Evolutionary conservation across 768 basidiomycete genomes (phyloP).

Genomic region (Trametes cubensis): DNA sequence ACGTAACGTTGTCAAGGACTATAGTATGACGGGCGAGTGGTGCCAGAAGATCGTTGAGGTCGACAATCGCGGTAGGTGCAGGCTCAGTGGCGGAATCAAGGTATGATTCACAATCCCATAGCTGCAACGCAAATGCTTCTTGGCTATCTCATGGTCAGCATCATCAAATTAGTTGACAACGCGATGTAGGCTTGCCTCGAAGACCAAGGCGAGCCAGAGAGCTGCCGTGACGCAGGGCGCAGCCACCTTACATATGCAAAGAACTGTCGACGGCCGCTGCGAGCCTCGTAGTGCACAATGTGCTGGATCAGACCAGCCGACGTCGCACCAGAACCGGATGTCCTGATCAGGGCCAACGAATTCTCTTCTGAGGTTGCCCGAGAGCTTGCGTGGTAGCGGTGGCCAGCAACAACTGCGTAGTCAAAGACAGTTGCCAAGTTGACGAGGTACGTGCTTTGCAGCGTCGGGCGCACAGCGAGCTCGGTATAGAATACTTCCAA

Average conservation of each 20-base stretch:
- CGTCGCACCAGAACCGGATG: neutral
- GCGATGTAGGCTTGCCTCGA: neutral
- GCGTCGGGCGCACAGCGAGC: neutral
- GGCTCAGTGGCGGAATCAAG: too few species aligned
- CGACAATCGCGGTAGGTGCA: too few species aligned
- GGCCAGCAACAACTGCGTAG: neutral
- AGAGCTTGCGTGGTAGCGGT: neutral
- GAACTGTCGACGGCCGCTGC: neutral
- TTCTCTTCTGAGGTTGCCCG: neutral
- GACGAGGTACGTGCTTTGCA: neutral
- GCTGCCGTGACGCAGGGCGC: neutral
- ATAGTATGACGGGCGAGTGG: too few species aligned
- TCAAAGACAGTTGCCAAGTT: neutral
- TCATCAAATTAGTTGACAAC: too few species aligned
- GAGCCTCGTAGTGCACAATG: neutral
- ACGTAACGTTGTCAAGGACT: too few species aligned
- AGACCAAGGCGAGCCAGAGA: neutral
- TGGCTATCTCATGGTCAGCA: too few species aligned
- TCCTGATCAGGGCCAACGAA: neutral
- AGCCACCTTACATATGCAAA: constrained; percentile 2
- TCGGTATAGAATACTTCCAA: neutral
- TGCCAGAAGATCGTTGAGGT: too few species aligned
- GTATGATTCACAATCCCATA: too few species aligned
- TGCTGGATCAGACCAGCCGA: neutral
- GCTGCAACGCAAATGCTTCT: too few species aligned